phyloP scores from a whole-genome alignment of 202 grass and related monocot species.

The Setaria italica region DNA sequence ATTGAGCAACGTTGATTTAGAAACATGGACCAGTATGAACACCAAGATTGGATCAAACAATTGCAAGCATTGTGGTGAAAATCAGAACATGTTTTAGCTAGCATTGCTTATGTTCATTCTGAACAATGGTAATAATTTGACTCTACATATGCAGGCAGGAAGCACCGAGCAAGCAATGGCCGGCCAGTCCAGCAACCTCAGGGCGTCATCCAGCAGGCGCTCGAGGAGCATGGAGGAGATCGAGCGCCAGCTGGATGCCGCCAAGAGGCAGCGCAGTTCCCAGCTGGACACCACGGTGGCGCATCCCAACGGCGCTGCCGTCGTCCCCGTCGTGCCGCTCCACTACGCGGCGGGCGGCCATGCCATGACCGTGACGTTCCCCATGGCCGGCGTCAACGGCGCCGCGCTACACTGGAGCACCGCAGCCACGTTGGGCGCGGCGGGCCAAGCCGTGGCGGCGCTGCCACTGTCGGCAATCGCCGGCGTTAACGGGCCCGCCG shows the following conservation, averaged over 20 bases:
- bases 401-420: background rate
- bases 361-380: background rate
- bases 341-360: background rate
- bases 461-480: background rate
- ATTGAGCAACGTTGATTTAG: background rate
- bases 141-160: background rate
- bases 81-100: background rate
- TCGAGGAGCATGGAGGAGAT: background rate
- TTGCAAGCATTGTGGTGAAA: background rate
- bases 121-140: background rate
- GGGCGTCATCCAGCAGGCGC: background rate
- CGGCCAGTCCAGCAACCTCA: background rate
- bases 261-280: background rate
- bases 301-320: background rate
- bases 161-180: background rate
- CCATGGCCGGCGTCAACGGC: slow-evolving; percentile 13
- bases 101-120: background rate
- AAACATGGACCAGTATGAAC: background rate
- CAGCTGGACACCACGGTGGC: background rate
- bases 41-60: background rate
- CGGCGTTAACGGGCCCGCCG: background rate
- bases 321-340: background rate
- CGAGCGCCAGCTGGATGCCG: background rate
- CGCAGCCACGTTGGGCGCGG: background rate
- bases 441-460: background rate